A percentile compares a stretch with the other conserved stretches of the same genome.
Conservation (phyloP, 140 eudicot species). For the Stevia rebaudiana region DNA sequence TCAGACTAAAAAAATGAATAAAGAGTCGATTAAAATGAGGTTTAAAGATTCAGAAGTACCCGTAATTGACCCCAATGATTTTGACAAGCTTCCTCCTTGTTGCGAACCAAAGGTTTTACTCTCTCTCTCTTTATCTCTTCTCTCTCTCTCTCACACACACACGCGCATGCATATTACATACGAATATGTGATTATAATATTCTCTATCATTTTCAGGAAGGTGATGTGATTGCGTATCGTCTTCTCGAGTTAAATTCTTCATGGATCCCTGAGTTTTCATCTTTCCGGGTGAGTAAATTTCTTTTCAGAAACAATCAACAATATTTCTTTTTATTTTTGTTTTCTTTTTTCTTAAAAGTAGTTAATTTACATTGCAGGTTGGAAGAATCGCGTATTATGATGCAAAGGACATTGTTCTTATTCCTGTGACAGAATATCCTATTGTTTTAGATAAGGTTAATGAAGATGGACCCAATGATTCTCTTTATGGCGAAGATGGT, state of each 20-base stretch:
- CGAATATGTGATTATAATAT: not conserved
- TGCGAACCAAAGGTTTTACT: slow-evolving; percentile 50
- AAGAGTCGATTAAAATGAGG: slow-evolving; percentile 26
- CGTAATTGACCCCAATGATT: slow-evolving; percentile 37
- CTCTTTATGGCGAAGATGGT: slow-evolving; percentile 79
- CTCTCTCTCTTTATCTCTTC: slow-evolving; percentile 1
- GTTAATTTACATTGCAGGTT: slow-evolving; percentile 41
- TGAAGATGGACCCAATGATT: slow-evolving; percentile 49
- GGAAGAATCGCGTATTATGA: slow-evolving; percentile 61
- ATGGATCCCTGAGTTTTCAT: slow-evolving; percentile 82
- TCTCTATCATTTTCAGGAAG: slow-evolving; percentile 45
- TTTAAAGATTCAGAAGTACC: slow-evolving; percentile 34
- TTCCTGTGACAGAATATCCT: slow-evolving; percentile 71
- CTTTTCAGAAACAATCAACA: not conserved
- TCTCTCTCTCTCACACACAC: not conserved
- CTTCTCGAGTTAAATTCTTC: slow-evolving; percentile 73
- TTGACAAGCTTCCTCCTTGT: slow-evolving; percentile 82
- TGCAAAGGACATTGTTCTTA: slow-evolving; percentile 45
- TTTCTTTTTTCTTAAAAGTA: not conserved
- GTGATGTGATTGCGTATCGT: slow-evolving; percentile 83
- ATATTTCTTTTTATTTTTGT: not conserved
- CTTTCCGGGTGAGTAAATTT: slow-evolving; percentile 74
- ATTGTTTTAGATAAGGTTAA: slow-evolving; percentile 37
- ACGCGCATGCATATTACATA: slow-evolving; percentile 1
- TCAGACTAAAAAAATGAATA: slow-evolving; percentile 16